Base-by-base conservation (phyloP, 192 early-diverging fungal species). In the Mortierella claussenii region DNA sequence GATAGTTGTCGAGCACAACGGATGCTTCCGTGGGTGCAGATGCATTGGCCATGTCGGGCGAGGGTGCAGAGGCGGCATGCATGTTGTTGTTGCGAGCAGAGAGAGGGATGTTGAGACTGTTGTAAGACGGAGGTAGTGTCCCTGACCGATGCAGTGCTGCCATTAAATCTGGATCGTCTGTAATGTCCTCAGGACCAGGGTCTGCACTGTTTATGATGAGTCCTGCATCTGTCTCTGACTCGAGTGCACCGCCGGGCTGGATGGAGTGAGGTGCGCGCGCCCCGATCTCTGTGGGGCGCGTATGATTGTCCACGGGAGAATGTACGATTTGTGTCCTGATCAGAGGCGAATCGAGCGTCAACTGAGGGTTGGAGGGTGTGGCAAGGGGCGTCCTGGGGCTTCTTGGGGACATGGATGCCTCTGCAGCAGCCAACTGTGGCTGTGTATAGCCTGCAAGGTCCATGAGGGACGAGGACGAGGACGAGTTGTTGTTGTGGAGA, bases 81-180 rank as follows among this genome's bases (percentile, higher is more conserved):
- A 66, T 54, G 49, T 59, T 59, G 23, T n/a, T 24, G 10, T 49
- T 47, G 26, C 37, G 26, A 18, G 47, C 50, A 40, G 37, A 40
- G 24, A 63, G 48, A 12, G 69, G 56, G 21, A 76, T 66, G 36
- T 76, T 61, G 20, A 76, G 57, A 45, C 73, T 76, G 43, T 76
- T 76, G 42, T 76, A 76, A 36, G 73, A 55, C 6, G 73, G 73
- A 34, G 73, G 73, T 24, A 76, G 46, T 13, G 63, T 62, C 20
- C 40, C 6, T 7, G 64, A 32, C 20, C 57, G 73, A 27, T 49
- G 50, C 28, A 65, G 48, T 2, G 36, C 47, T 21, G 24, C 34
- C 2, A 27, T 27, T 28, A 37, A 42, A 36, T 40, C 32, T 28
- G 30, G 20, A 36, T 53, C 51, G 27, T 3, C 43, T 3, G 11